Base-by-base conservation (phyloP, 495 filamentous ascomycete species). In the Neurospora intermedia region DNA sequence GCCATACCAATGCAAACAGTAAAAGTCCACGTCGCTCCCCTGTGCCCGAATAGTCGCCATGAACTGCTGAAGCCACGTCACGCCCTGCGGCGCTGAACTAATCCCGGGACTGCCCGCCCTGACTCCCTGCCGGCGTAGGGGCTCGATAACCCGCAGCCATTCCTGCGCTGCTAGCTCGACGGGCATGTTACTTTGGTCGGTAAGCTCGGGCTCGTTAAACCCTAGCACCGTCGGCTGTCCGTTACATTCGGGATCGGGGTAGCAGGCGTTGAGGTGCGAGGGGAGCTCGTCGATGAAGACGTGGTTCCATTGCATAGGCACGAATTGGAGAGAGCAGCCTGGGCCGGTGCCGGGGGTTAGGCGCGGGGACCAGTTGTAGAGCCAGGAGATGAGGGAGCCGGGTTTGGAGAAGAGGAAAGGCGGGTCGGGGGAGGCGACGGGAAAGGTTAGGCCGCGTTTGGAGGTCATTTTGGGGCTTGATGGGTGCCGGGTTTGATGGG, bases 271-370 rank as follows among this genome's bases (percentile, higher is more conserved):
- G 2, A 20, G 2, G 72, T 73, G 74, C 6, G 69, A 39, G 18
- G 75, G 35, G 20, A 78, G 73, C 0, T 13, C 46, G 46, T 76
- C 73, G 23, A 75, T 75, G 69, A 75, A 74, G 41, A 78, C 76
- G 75, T 78, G 76, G 72, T 78, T 78, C 76, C 76, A 78, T 54
- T 78, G 76, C 76, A 78, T 78, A 6, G 76, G 76, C 0, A 78
- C 69, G 35, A 78, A 78, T 39, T 73, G 75, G 2, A 78, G 72
- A 4, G 72, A 72, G 39, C 59, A 76, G 5, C 27, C 27, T 0
- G 54, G 54, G 27, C 54, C 54, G 54, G 54, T 66, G 40, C n/a
- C 69, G 10, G 76, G 76, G 3, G 76, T 78, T 1, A 75, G 75
- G 31, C 46, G 45, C 4, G 76, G 76, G 15, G 76, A 78, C 76